These are phyloP conservation scores for Balakata baccata DNA, from an alignment of 345 rosid genomes.

Conservation along the genomic window DNA sequence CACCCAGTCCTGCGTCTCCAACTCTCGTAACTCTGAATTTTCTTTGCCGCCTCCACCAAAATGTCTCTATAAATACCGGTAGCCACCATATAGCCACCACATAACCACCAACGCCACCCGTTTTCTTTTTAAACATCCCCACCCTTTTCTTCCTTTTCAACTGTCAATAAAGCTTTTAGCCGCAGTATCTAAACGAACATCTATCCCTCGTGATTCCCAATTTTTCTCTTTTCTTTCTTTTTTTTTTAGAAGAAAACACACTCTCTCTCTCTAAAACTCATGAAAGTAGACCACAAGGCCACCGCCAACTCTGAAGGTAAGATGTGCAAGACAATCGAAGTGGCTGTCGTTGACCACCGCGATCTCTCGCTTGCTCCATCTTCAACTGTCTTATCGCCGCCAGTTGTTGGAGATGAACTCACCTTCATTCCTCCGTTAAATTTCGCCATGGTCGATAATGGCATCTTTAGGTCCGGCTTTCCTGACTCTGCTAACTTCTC, in stretches of 20 bases:
- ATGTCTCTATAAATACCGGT: conserved; percentile 16
- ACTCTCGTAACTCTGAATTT: background rate
- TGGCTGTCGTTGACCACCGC: conserved; percentile 48
- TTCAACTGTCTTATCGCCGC: conserved; percentile 8
- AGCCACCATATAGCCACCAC: background rate
- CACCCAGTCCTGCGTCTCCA: background rate
- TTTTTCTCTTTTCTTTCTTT: background rate
- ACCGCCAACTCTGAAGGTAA: background rate
- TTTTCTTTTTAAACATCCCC: background rate
- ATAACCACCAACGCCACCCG: background rate
- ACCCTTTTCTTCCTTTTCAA: background rate
- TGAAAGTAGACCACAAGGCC: conserved; percentile 20
- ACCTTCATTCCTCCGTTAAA: conserved; percentile 73
- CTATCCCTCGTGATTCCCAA: conserved; percentile 26
- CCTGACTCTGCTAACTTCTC: conserved; percentile 88
- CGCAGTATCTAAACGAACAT: background rate
- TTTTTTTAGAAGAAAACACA: background rate
- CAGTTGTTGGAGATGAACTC: conserved; percentile 39
- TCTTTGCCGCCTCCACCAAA: background rate
- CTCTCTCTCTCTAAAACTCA: conserved; percentile 2
- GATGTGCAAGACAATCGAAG: conserved; percentile 50
- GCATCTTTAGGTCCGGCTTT: conserved; percentile 94
- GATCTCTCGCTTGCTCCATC: conserved; percentile 18
- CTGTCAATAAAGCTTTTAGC: conserved; percentile 5
- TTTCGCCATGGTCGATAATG: conserved; percentile 91